Base-by-base conservation (phyloP, 1,139 yeast genomes). In the Candida anutae region DNA sequence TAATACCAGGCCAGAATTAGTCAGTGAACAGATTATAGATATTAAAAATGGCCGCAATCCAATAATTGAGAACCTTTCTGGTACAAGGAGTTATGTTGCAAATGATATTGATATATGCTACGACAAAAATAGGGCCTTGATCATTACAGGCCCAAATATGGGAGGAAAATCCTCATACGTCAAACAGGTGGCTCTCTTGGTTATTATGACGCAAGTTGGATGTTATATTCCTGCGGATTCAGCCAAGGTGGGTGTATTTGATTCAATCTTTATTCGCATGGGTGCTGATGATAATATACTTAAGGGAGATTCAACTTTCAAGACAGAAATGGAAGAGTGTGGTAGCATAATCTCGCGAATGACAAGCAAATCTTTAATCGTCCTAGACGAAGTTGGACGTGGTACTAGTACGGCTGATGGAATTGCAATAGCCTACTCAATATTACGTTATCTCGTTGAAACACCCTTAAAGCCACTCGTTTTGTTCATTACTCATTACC, bases 341-440 rank as follows among this genome's bases (percentile, higher is more conserved):
- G 59, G 69, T 25, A 62, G 65, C 23, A 79, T 81, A 14, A 50
- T 81, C 33, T 49, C 58, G 6, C 45, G 50, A 10, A 56, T 53
- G 30, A 67, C 76, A 2, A 41, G 53, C 4, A 58, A 63, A 24
- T 76, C 84, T 1, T 55, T 82, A 29, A 73, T 81, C 2, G 56
- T 76, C 2, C 51, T 76, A 22, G 83, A 76, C 41, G 83, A 76
- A 37, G 64, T 76, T 21, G 94, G 94, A 4, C 55, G 90, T 28
- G 93, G 85, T 4, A 90, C 98, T 0, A 81, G 95, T 0, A 87
- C 97, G 0, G 63, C 65, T 33, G 98, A 90, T 54, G 98, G 98
- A 0, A 79, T 80, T 21, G 76, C 94, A 1, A 76, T 90, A 20
- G 96, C 97, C 0, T 73, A 77, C 45, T 65, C 94, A 0, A 78